These are phyloP conservation scores for Leptographium procerum DNA, from an alignment of 2,329 filamentous ascomycete species.

Conservation along the genomic window DNA sequence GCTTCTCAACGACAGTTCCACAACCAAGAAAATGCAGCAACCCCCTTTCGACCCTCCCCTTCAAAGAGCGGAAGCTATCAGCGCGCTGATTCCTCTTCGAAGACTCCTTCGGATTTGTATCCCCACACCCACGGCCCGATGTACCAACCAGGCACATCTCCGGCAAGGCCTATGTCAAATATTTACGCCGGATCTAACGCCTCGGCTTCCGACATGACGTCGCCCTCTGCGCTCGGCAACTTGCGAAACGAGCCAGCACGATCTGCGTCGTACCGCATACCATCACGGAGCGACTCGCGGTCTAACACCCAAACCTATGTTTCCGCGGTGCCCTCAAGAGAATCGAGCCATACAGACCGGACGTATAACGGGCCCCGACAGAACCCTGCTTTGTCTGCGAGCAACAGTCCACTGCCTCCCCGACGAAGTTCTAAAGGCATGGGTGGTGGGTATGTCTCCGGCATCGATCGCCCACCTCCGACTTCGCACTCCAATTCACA, in stretches of 20 bases:
- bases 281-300: slow-evolving; percentile 49
- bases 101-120: slow-evolving; percentile 6
- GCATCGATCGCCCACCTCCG: slow-evolving; percentile 20
- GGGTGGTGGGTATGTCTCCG: slow-evolving; percentile 39
- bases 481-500: slow-evolving; percentile 18
- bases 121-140: slow-evolving; percentile 9
- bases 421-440: slow-evolving; percentile 66
- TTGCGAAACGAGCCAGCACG: slow-evolving; percentile 47
- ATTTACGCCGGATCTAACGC: slow-evolving; percentile 18
- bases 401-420: slow-evolving; percentile 56
- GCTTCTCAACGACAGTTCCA: neutral
- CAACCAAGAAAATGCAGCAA: slow-evolving; percentile 10
- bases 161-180: slow-evolving; percentile 21
- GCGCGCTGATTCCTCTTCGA: slow-evolving; percentile 5
- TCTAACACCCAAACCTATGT: slow-evolving; percentile 43
- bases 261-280: slow-evolving; percentile 41
- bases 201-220: slow-evolving; percentile 21
- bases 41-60: slow-evolving; percentile 10
- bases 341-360: slow-evolving; percentile 38
- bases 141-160: slow-evolving; percentile 8
- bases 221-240: slow-evolving; percentile 11
- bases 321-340: slow-evolving; percentile 51
- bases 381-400: slow-evolving; percentile 36
- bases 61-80: neutral
- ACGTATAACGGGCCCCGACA: slow-evolving; percentile 25